Conservation (phyloP, 495 filamentous ascomycete species). For the Penicillium flavigenum region DNA sequence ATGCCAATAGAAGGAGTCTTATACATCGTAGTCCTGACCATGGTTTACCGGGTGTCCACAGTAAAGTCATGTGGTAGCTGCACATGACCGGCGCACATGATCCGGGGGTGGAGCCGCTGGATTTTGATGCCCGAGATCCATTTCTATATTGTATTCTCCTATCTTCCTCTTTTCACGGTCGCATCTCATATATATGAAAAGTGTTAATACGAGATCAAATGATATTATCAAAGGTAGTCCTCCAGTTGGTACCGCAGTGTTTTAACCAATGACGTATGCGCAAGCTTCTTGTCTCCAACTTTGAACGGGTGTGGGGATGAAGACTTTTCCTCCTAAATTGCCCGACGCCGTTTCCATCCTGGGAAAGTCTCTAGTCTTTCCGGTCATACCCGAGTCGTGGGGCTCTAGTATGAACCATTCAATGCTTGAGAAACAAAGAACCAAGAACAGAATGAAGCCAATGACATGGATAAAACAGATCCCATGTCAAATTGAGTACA, state of each 20-base stretch:
- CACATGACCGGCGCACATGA: conserved; percentile 16
- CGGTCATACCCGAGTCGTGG: conserved; percentile 23
- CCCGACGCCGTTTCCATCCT: conserved; percentile 21
- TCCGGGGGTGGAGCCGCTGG: conserved; percentile 13
- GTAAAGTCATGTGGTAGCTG: conserved; percentile 4
- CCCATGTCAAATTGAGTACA: background rate
- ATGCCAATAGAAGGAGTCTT: background rate
- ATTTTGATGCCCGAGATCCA: background rate
- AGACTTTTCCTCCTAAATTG: conserved; percentile 26
- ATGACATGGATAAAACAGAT: background rate
- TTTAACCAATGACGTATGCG: conserved; percentile 3
- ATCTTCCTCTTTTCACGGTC: background rate
- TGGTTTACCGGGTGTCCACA: background rate
- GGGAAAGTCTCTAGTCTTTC: conserved; percentile 1
- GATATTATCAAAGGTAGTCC: background rate
- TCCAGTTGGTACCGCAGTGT: too few relatives aligned
- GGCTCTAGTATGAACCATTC: conserved; percentile 12
- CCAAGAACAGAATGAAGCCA: background rate
- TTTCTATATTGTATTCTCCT: background rate
- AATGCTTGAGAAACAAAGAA: background rate
- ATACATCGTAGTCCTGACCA: background rate
- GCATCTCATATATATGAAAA: background rate
- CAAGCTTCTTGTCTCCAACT: background rate
- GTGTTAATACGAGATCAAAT: background rate
- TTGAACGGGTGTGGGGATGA: conserved; percentile 9